Evolutionary conservation across 2,329 filamentous ascomycete species (phyloP), one percentile per base, ranked within the genome.

Genomic region (Paecilomyces sp.): DNA sequence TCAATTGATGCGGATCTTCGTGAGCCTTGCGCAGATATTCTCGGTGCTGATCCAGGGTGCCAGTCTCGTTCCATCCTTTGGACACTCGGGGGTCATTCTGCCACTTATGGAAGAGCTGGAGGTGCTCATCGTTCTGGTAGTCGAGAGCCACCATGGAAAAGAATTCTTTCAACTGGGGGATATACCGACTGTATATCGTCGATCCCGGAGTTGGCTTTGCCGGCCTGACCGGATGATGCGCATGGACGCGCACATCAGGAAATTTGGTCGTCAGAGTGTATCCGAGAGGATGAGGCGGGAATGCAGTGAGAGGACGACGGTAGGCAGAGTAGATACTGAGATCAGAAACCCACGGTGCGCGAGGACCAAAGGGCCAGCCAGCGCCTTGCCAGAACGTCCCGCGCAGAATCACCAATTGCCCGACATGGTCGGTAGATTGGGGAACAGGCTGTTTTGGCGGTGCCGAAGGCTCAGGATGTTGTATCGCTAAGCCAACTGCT

Each of bases 61-160:
- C 90, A 1, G 87, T 89, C 76, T 90, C 86, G 69, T 91, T 90
- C 90, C 90, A 92, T 3, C 89, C 89, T 68, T 88, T 84, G 3
- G 88, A 88, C 33, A 93, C 90, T 56, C 90, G 87, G 57, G 89
- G 89, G 69, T 92, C 89, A 69, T 93, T 93, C 75, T 92, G 89
- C 90, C 90, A 93, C 59, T 80, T 81, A 74, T 92, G 86, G 79
- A 93, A 92, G 4, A 91, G 79, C 15, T 79, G 75, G 56, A 92
- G 75, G 73, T 93, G 89, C 66, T 84, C 80, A 1, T 77, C 69
- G 67, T 90, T 78, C 33, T 80, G 68, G 74, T 84, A 89, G 71
- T 92, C 87, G 1, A 93, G 80, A 11, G 85, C 85, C n/a, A 89
- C 80, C 79, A 92, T 88, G 61, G 87, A 90, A 72, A 92, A 92